Conservation (phyloP, 202 grass and related monocot species). For the Eragrostis tef region DNA sequence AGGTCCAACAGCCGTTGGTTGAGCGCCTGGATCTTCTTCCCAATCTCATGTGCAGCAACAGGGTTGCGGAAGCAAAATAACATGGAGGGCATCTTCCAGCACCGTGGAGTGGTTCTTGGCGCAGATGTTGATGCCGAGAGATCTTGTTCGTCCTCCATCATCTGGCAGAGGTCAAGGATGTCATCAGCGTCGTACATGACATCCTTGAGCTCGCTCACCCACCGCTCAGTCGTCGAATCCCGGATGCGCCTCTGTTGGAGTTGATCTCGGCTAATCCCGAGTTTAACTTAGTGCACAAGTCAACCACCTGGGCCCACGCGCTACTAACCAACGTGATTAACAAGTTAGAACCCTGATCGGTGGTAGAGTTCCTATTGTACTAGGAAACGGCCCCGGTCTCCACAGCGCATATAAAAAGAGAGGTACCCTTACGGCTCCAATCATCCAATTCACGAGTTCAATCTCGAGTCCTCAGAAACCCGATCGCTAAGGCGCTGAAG, state of each 20-base stretch:
- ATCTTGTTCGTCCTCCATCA: background rate
- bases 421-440: too few relatives aligned
- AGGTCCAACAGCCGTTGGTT: background rate
- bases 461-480: too few relatives aligned
- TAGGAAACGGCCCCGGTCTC: too few relatives aligned
- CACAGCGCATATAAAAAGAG: too few relatives aligned
- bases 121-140: background rate
- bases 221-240: background rate
- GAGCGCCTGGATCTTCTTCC: background rate
- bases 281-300: too few relatives aligned
- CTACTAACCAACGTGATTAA: too few relatives aligned
- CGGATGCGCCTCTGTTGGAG: background rate
- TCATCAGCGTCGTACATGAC: slow-evolving; percentile 35
- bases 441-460: too few relatives aligned
- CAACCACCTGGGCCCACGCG: too few relatives aligned
- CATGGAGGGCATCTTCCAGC: background rate
- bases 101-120: background rate
- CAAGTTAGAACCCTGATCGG: too few relatives aligned
- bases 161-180: slow-evolving; percentile 31
- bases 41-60: background rate
- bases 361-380: too few relatives aligned
- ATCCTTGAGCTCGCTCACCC: slow-evolving; percentile 35
- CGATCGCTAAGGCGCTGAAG: too few relatives aligned
- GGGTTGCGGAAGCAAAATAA: slow-evolving; percentile 2
- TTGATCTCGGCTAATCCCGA: background rate